Percentiles rank a stretch among this genome's conserved stretches.
Conservation (phyloP, 495 filamentous ascomycete species). For the Eremomyces bilateralis region DNA sequence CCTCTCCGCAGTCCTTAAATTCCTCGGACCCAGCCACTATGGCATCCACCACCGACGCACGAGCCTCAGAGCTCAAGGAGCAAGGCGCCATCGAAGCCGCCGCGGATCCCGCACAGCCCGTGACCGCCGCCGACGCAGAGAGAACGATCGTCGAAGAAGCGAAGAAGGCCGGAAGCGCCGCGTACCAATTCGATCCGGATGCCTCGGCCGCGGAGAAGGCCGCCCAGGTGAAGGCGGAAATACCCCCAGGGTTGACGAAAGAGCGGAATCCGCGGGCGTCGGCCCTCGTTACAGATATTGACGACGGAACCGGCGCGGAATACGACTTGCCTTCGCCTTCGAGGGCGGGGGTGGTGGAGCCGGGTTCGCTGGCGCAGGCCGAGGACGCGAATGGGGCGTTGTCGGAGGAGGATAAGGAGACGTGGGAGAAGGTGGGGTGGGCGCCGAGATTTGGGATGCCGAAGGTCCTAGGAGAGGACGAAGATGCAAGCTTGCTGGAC, state of each 20-base stretch:
- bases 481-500: constrained; percentile 50
- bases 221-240: too few species aligned
- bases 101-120: constrained; percentile 40
- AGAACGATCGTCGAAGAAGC: constrained; percentile 50
- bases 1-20: background rate
- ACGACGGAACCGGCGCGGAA: constrained; percentile 41
- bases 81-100: constrained; percentile 55
- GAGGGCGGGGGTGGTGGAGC: constrained; percentile 39
- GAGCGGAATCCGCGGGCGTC: constrained; percentile 42
- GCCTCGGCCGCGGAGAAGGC: constrained; percentile 68
- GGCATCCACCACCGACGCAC: constrained; percentile 5
- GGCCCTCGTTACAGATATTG: constrained; percentile 52
- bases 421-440: constrained; percentile 65
- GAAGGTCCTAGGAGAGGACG: constrained; percentile 23
- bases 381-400: constrained; percentile 25
- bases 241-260: constrained; percentile 32
- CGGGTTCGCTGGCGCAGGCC: constrained; percentile 19
- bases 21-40: background rate
- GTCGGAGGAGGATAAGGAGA: constrained; percentile 35
- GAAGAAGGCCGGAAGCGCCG: constrained; percentile 49
- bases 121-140: constrained; percentile 50
- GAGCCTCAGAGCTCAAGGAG: constrained; percentile 44
- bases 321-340: constrained; percentile 62
- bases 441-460: constrained; percentile 53
- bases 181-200: constrained; percentile 72